These are phyloP conservation scores for Saccharomyces jurei DNA, from an alignment of 805 yeast genomes.

Conservation along the genomic window DNA sequence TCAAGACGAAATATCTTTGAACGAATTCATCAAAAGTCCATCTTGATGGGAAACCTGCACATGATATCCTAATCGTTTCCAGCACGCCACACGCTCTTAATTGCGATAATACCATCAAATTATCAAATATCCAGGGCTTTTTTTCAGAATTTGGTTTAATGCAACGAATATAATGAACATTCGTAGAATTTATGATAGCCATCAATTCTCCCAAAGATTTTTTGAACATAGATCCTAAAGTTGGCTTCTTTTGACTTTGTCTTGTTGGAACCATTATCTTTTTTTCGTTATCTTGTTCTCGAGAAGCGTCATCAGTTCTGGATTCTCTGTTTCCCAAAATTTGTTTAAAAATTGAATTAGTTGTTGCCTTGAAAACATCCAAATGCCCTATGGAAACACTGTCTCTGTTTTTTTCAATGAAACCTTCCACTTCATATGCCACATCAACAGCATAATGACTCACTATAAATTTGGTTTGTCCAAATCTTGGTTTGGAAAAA, in stretches of 20 bases:
- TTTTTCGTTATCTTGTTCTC: constrained; percentile 33
- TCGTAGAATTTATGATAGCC: constrained; percentile 88
- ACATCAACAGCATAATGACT: constrained; percentile 94
- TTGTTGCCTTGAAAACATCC: constrained; percentile 67
- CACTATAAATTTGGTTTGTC: constrained; percentile 82
- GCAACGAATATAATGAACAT: constrained; percentile 94
- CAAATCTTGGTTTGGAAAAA: constrained; percentile 91
- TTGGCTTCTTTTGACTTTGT: constrained; percentile 68
- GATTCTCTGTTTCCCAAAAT: constrained; percentile 60
- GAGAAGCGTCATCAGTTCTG: constrained; percentile 33
- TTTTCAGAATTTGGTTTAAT: constrained; percentile 93
- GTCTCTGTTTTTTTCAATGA: constrained; percentile 93
- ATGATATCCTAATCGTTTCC: constrained; percentile 91
- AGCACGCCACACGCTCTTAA: constrained; percentile 97
- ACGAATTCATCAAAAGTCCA: constrained; percentile 94
- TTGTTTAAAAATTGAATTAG: constrained; percentile 55
- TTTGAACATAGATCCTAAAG: constrained; percentile 91
- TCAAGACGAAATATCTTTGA: constrained; percentile 74
- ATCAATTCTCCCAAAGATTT: constrained; percentile 85
- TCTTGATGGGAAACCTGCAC: constrained; percentile 96
- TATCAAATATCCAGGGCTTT: constrained; percentile 92
- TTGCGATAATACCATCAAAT: constrained; percentile 93
- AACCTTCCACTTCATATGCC: constrained; percentile 85
- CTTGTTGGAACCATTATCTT: constrained; percentile 32
- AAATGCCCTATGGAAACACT: constrained; percentile 93